phyloP scores from a whole-genome alignment of 2,329 filamentous ascomycete genomes.

The Sordariomycetes sp. region DNA sequence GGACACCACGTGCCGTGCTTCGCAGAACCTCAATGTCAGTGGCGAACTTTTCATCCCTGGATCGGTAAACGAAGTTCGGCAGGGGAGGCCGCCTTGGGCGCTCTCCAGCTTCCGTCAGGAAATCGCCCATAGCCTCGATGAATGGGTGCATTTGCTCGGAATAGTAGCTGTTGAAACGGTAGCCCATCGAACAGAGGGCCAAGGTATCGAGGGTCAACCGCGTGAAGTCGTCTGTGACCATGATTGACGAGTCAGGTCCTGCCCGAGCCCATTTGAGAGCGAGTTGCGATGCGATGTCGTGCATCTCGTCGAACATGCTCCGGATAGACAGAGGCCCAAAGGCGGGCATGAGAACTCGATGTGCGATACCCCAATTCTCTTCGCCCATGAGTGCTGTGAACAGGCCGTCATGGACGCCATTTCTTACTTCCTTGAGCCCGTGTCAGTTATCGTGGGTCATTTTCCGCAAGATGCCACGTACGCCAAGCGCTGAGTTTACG shows the following conservation, averaged over 20 bases:
- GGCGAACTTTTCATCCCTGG: slow-evolving; percentile 33
- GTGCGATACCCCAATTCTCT: slow-evolving; percentile 56
- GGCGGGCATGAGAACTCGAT: slow-evolving; percentile 56
- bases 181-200: slow-evolving; percentile 62
- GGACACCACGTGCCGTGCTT: slow-evolving; percentile 42
- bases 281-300: slow-evolving; percentile 58
- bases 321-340: slow-evolving; percentile 62
- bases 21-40: slow-evolving; percentile 42
- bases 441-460: slow-evolving; percentile 1
- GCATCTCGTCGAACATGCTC: slow-evolving; percentile 61
- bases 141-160: slow-evolving; percentile 61
- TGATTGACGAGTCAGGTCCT: slow-evolving; percentile 47
- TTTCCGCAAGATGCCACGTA: slow-evolving; percentile 11
- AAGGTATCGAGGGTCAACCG: slow-evolving; percentile 66
- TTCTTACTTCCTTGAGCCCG: slow-evolving; percentile 38
- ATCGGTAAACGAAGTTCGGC: slow-evolving; percentile 33
- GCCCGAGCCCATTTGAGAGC: slow-evolving; percentile 60
- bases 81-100: slow-evolving; percentile 36
- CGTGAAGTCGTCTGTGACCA: slow-evolving; percentile 59
- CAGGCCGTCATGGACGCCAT: slow-evolving; percentile 54
- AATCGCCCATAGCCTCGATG: slow-evolving; percentile 51
- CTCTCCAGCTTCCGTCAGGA: slow-evolving; percentile 45
- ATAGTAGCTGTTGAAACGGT: slow-evolving; percentile 69
- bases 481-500: slow-evolving; percentile 35
- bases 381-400: slow-evolving; percentile 36